phyloP scores from a whole-genome alignment of 108 stramenopile genomes.

The Skeletonema tropicum region DNA sequence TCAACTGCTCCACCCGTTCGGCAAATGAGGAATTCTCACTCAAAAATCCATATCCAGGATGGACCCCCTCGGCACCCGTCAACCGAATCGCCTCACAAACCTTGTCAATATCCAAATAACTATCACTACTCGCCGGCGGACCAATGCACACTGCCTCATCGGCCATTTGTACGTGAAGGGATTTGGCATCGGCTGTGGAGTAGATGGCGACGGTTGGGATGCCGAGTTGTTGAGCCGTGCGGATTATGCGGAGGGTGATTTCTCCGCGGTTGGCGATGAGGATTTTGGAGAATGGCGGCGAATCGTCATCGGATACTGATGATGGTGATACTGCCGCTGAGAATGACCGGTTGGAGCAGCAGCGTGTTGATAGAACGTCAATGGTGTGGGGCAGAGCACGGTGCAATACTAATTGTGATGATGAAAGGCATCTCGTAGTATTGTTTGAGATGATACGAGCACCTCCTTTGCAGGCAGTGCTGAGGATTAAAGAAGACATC shows the following conservation, averaged over 20 bases:
- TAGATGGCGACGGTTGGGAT: conserved; percentile 94
- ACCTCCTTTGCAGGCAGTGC: too few relatives aligned
- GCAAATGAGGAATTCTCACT: conserved; percentile 84
- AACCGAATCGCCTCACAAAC: conserved; percentile 70
- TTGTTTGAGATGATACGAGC: too few relatives aligned
- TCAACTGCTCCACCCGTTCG: conserved; percentile 26
- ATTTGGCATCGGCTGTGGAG: conserved; percentile 80
- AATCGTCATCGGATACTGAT: background rate
- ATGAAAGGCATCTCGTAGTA: background rate
- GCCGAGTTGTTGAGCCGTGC: conserved; percentile 74
- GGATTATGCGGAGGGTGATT: conserved; percentile 91
- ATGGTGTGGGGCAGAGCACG: too few relatives aligned
- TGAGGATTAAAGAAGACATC: too few relatives aligned
- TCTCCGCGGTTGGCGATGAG: conserved; percentile 96
- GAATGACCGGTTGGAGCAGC: background rate
- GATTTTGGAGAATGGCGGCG: conserved; percentile 70
- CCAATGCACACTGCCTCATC: conserved; percentile 90
- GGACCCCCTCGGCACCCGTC: conserved; percentile 88
- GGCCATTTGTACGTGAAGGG: conserved; percentile 67
- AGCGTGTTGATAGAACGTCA: background rate
- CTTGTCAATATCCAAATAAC: conserved; percentile 82
- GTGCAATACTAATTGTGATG: too few relatives aligned
- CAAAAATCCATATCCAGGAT: conserved; percentile 94
- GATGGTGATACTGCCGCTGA: conserved; percentile 3
- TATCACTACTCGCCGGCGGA: conserved; percentile 67